phyloP scores from a whole-genome alignment of 2,329 filamentous ascomycete species.

The Fusarium coffeatum region DNA sequence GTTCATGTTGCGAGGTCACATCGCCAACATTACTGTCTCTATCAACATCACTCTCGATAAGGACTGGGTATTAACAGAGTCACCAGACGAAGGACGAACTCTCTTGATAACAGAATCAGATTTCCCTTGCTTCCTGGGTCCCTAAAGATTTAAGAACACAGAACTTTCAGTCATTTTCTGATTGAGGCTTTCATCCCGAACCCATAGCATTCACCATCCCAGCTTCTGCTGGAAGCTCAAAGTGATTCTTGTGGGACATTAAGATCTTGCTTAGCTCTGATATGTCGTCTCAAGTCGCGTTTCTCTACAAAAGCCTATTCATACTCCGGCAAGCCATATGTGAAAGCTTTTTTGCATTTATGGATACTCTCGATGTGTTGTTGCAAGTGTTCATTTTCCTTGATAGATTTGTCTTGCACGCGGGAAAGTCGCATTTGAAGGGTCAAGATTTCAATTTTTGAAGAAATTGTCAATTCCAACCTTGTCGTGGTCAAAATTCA shows the following conservation, averaged over 20 bases:
- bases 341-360: rapidly evolving
- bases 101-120: not conserved
- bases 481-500: not conserved
- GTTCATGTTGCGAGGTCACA: not conserved
- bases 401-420: not conserved
- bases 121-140: not conserved
- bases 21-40: not conserved
- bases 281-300: not conserved
- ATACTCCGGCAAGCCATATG: not conserved
- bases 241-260: not conserved
- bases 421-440: not conserved
- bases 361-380: not conserved
- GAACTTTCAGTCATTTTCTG: not conserved
- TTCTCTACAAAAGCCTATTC: not conserved
- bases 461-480: not conserved
- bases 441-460: not conserved
- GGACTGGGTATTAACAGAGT: not conserved
- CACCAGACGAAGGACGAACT: not conserved
- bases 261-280: no score
- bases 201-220: not conserved
- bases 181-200: rapidly evolving
- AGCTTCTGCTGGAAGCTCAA: not conserved
- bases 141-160: not conserved
- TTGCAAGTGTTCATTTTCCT: not conserved
- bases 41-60: not conserved